A percentile compares a stretch with the other conserved stretches of the same genome.
Evolutionary conservation across 2,329 filamentous ascomycete genomes (phyloP).

Genomic region (Mariannaea elegans): DNA sequence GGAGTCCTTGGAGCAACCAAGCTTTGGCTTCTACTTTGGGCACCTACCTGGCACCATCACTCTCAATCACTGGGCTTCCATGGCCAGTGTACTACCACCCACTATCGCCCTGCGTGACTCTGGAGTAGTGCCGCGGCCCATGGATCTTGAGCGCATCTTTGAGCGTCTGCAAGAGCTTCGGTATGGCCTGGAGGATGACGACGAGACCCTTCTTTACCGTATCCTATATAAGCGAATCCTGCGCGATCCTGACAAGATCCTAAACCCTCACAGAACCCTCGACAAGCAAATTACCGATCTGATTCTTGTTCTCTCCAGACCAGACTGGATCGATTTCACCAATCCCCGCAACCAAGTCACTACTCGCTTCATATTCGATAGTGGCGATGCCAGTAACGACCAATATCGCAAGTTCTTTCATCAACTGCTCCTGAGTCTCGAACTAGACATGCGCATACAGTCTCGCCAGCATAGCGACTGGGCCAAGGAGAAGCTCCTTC

Average conservation of each 20-base stretch:
- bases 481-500: constrained; percentile 70
- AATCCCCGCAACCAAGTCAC: constrained; percentile 75
- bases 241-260: constrained; percentile 70
- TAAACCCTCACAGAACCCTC: constrained; percentile 69
- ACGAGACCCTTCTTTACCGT: constrained; percentile 67
- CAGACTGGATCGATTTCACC: constrained; percentile 79
- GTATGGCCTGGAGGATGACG: constrained; percentile 62
- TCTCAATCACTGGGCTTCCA: constrained; percentile 73
- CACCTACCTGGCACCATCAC: constrained; percentile 74
- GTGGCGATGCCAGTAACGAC: constrained; percentile 61
- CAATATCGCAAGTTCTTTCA: constrained; percentile 76
- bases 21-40: constrained; percentile 74
- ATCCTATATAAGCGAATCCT: constrained; percentile 75
- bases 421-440: constrained; percentile 77
- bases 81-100: constrained; percentile 65
- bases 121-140: constrained; percentile 66
- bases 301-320: constrained; percentile 73
- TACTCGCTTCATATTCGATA: constrained; percentile 76
- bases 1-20: constrained; percentile 79
- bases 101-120: constrained; percentile 66
- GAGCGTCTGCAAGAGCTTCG: constrained; percentile 68
- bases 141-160: constrained; percentile 66
- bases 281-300: constrained; percentile 79
- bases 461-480: constrained; percentile 67
- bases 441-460: constrained; percentile 76